Conservation (phyloP, 2,329 filamentous ascomycete species). For the Venturia nashicola region DNA sequence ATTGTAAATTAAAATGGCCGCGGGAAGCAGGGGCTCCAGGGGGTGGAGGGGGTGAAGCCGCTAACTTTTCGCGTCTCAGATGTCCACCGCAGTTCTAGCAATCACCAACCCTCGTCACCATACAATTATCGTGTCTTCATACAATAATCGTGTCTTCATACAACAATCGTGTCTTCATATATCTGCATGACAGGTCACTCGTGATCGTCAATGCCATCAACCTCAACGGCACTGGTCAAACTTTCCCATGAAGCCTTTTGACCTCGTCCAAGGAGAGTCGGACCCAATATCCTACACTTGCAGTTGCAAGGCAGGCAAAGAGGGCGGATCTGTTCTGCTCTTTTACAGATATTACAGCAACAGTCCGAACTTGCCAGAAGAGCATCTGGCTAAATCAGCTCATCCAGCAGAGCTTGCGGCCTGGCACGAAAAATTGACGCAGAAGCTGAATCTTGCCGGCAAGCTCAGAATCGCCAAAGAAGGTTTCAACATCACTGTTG, state of each 20-base stretch:
- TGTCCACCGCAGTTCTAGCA: not conserved
- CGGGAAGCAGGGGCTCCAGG: not conserved
- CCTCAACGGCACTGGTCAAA: not conserved
- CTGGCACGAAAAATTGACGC: conserved; percentile 13
- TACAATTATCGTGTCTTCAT: not conserved
- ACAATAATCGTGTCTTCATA: too few relatives aligned
- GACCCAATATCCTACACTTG: conserved; percentile 15
- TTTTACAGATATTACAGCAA: conserved; percentile 18
- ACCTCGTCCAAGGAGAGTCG: conserved; percentile 10
- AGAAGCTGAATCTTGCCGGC: conserved; percentile 12
- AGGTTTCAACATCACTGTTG: conserved; percentile 17
- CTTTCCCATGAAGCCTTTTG: not conserved
- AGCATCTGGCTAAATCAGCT: conserved; percentile 5
- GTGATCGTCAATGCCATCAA: not conserved
- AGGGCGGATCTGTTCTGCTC: conserved; percentile 14
- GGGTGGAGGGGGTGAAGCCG: not conserved
- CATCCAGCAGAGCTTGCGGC: conserved; percentile 12
- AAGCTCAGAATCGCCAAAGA: conserved; percentile 17
- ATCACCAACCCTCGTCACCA: too few relatives aligned
- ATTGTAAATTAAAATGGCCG: too few relatives aligned
- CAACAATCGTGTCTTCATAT: not conserved
- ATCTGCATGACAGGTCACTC: not conserved
- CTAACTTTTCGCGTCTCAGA: not conserved
- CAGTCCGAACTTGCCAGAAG: conserved; percentile 12
- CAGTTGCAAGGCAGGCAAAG: conserved; percentile 13